Percentiles rank a stretch among this genome's conserved stretches.
Evolutionary conservation across 2,329 filamentous ascomycete genomes (phyloP).

Genomic region (Bretziella fagacearum): DNA sequence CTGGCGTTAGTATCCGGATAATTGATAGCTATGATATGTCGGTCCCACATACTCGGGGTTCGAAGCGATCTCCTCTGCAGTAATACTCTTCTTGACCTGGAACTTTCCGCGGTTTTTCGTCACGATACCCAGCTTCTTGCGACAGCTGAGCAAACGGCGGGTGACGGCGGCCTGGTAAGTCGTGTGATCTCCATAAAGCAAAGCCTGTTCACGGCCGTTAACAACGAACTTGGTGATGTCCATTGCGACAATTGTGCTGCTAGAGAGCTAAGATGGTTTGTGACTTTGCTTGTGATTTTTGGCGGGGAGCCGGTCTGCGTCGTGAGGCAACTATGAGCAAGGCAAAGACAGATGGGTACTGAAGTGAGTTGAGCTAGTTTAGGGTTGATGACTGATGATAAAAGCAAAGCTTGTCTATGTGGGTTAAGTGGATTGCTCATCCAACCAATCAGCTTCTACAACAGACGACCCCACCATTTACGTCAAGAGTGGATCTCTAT

Average conservation of each 20-base stretch:
- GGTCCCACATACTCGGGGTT: conserved; percentile 51
- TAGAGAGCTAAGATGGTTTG: neutral
- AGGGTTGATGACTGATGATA: neutral
- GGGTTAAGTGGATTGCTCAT: too few relatives aligned
- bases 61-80: conserved; percentile 54
- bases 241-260: conserved; percentile 36
- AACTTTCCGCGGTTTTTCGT: conserved; percentile 82
- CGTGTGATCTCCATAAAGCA: conserved; percentile 76
- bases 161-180: conserved; percentile 67
- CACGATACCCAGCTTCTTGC: conserved; percentile 69
- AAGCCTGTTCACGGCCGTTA: conserved; percentile 61
- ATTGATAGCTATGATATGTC: neutral
- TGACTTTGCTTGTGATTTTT: neutral
- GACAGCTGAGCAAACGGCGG: conserved; percentile 64
- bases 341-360: too few relatives aligned
- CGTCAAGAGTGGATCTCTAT: too few relatives aligned
- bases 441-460: too few relatives aligned
- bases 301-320: neutral
- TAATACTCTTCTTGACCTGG: conserved; percentile 50
- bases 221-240: conserved; percentile 78
- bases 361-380: neutral
- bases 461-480: too few relatives aligned
- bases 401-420: neutral
- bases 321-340: neutral
- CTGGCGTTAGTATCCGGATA: neutral